Conservation (phyloP, 2,329 filamentous ascomycete genomes). For the Volutella citrinella region DNA sequence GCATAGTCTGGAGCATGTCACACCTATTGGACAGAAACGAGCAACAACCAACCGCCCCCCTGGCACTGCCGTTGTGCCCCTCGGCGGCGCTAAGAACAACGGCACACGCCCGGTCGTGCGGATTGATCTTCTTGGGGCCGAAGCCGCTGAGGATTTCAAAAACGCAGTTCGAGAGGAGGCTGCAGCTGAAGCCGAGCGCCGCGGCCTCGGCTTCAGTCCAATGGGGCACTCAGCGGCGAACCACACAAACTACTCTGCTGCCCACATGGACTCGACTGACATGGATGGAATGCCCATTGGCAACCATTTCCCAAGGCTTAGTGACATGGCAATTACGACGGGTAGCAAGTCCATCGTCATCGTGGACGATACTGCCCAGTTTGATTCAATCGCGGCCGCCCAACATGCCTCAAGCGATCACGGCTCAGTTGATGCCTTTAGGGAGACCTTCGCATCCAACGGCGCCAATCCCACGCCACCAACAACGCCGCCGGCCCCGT, state of each 20-base stretch:
- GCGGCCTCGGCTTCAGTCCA: conserved; percentile 17
- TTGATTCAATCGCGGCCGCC: conserved; percentile 48
- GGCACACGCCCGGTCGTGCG: conserved; percentile 55
- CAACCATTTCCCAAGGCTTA: conserved; percentile 40
- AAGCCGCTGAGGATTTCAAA: conserved; percentile 75
- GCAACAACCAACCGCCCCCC: conserved; percentile 58
- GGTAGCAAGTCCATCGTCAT: conserved; percentile 93
- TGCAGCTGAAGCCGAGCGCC: conserved; percentile 32
- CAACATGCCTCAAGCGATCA: conserved; percentile 42
- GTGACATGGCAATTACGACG: conserved; percentile 62
- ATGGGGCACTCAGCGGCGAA: conserved; percentile 25
- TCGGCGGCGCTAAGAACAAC: conserved; percentile 43
- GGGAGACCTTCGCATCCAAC: conserved; percentile 47
- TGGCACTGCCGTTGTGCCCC: conserved; percentile 59
- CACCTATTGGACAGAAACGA: conserved; percentile 48
- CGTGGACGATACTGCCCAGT: conserved; percentile 64
- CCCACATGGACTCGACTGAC: conserved; percentile 38
- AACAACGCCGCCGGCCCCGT: conserved; percentile 53
- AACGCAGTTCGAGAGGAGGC: conserved; percentile 67
- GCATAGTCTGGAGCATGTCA: conserved; percentile 46
- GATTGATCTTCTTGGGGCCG: conserved; percentile 80
- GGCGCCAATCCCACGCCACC: conserved; percentile 58
- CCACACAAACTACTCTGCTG: conserved; percentile 39
- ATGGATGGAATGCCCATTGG: conserved; percentile 33
- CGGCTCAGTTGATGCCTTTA: conserved; percentile 51